phyloP scores from a whole-genome alignment of 148 eudicot genomes.

The Rhododendron henanense region DNA sequence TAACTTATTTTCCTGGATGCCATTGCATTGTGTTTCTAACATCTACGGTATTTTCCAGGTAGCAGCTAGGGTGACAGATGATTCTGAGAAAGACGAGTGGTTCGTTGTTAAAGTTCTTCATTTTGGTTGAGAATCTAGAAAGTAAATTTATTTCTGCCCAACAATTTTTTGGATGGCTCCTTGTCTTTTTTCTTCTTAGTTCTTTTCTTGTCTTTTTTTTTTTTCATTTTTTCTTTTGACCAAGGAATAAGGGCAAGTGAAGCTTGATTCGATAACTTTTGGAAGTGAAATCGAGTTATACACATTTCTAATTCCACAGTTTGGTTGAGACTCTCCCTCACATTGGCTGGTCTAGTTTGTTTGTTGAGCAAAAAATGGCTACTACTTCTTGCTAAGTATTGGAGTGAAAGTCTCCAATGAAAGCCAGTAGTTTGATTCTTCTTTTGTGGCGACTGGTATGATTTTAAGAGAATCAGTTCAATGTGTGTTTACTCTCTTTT shows the following conservation, averaged over 20 bases:
- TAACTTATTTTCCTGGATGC: background rate
- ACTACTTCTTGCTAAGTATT: background rate
- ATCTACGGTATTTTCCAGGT: slow-evolving; percentile 41
- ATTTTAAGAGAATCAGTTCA: background rate
- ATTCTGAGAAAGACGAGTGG: slow-evolving; percentile 88
- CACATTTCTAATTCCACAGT: too few species aligned
- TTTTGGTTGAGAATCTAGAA: slow-evolving; percentile 71
- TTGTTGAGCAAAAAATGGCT: too few species aligned
- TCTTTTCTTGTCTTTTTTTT: background rate
- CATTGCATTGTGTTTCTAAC: background rate
- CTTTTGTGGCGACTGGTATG: background rate
- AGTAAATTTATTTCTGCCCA: slow-evolving; percentile 38
- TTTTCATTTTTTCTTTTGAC: too few species aligned
- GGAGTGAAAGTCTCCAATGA: background rate
- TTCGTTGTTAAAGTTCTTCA: slow-evolving; percentile 86
- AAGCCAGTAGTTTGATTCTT: background rate
- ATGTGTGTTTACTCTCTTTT: background rate
- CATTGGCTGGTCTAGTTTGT: too few species aligned
- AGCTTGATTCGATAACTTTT: too few species aligned
- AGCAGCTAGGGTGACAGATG: slow-evolving; percentile 74
- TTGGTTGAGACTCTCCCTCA: too few species aligned
- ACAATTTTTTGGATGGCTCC: background rate
- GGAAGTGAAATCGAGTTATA: too few species aligned
- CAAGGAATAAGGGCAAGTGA: too few species aligned
- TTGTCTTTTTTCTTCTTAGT: background rate